Base-by-base conservation (phyloP, 164 flowering plant species). In the Tinospora cordifolia region DNA sequence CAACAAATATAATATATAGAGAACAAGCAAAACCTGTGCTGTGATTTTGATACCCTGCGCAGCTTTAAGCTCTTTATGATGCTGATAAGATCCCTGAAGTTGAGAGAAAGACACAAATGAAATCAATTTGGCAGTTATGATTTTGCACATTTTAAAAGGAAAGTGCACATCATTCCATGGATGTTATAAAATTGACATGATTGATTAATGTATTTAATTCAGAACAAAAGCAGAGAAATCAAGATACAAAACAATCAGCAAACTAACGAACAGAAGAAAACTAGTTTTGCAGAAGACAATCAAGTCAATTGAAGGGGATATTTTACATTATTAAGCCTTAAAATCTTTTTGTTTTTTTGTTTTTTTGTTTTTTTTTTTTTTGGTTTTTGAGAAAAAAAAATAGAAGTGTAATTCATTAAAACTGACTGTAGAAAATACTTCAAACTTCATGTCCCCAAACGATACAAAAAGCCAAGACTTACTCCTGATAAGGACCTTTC, bases 11-110 rank as follows among this genome's bases (percentile, higher is more conserved):
- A 27, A 38, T 21, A 54, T 15, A 54, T 54, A 54, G 24, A 62
- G 46, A 69, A 63, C 34, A 40, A 57, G 68, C 40, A 66, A 75
- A 58, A 94, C 99, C 99, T 94, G 98, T 22, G 88, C 99, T 65
- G 92, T 83, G 66, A 92, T 92, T 81, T 94, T 94, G 65, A 94
- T 86, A 69, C 99, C 97, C 85, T 88, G 95, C 36, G 99, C 99
- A 74, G 99, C 99, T 82, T 92, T 92, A 76, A 94, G 88, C 75
- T 89, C 85, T 77, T 87, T 90, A 70, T 94, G 99, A 66, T 90
- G 98, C 68, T 88, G 73, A 71, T 88, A 94, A 25, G 89, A 76
- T 62, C 99, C 99, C 99, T 92, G 84, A 77, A 67, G 17, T 8
- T 25, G n/a, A 57, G 46, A 27, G 46, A 40, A 8, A 66, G 57